Evolutionary conservation across 352 stramenopile species (phyloP).

Genomic region (Phytophthora capsici): DNA sequence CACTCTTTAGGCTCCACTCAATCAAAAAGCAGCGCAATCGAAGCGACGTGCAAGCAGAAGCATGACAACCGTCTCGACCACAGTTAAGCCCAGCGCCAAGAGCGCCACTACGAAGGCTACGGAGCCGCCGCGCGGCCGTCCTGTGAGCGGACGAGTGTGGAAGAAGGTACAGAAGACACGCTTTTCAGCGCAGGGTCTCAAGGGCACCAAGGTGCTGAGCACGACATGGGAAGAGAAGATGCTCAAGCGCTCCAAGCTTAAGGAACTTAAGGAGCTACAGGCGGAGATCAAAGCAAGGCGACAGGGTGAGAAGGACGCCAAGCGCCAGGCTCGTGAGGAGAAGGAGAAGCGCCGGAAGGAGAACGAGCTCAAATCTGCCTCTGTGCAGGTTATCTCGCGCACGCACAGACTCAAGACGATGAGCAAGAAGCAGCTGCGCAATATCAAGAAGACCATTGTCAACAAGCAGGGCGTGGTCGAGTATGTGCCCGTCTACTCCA

Average conservation of each 20-base stretch:
- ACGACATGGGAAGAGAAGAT: conserved; percentile 91
- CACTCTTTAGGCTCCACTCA: conserved; percentile 30
- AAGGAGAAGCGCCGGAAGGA: conserved; percentile 88
- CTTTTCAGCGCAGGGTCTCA: conserved; percentile 77
- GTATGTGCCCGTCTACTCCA: conserved; percentile 88
- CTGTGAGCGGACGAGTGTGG: conserved; percentile 82
- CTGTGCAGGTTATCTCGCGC: conserved; percentile 89
- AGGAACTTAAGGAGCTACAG: conserved; percentile 88
- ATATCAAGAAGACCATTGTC: conserved; percentile 92
- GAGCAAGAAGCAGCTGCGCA: conserved; percentile 93
- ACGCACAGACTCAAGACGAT: conserved; percentile 91
- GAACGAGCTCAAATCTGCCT: conserved; percentile 91
- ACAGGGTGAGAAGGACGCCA: conserved; percentile 77
- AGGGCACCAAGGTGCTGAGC: conserved; percentile 83
- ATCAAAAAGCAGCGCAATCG: conserved; percentile 30
- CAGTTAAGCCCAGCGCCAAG: conserved; percentile 21
- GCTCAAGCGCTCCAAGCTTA: conserved; percentile 73
- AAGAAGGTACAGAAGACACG: conserved; percentile 86
- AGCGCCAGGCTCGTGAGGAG: conserved; percentile 81
- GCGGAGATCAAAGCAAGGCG: conserved; percentile 78
- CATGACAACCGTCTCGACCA: conserved; percentile 21
- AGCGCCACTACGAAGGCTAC: conserved; percentile 12
- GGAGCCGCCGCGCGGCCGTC: conserved; percentile 53
- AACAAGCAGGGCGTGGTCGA: conserved; percentile 92
- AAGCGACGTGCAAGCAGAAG: conserved; percentile 13